Percentiles rank a stretch among this genome's conserved stretches.
phyloP scores from a whole-genome alignment of 2,329 filamentous ascomycete genomes.

The Trichoderma koningii region DNA sequence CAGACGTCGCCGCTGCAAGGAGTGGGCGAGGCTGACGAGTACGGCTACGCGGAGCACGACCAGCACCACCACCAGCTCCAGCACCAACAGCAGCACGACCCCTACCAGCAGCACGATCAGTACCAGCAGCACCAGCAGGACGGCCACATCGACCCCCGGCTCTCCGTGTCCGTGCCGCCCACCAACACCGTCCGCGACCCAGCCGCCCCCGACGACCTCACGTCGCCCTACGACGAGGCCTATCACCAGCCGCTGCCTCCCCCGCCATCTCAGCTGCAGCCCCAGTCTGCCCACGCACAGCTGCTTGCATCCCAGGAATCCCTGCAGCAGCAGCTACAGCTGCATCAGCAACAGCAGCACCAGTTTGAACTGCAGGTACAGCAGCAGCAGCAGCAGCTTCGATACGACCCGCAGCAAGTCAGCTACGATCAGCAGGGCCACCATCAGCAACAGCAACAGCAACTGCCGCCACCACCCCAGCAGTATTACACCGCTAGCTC shows the following conservation, averaged over 20 bases:
- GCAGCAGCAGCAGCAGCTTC: conserved; percentile 33
- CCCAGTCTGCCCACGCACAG: conserved; percentile 29
- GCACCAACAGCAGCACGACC: background rate
- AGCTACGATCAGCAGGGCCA: conserved; percentile 43
- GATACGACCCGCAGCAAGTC: conserved; percentile 39
- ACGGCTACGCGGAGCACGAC: conserved; percentile 40
- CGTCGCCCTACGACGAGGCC: conserved; percentile 51
- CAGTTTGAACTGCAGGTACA: conserved; percentile 36
- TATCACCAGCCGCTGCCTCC: conserved; percentile 38
- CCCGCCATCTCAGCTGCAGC: conserved; percentile 33
- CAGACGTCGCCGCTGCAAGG: conserved; percentile 48
- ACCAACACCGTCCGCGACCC: conserved; percentile 52
- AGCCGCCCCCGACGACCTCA: conserved; percentile 44
- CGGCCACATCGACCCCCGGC: background rate
- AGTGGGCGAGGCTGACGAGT: conserved; percentile 45
- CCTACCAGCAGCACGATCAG: conserved; percentile 33
- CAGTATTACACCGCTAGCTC: conserved; percentile 30
- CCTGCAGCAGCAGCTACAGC: conserved; percentile 38
- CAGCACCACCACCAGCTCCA: conserved; percentile 31
- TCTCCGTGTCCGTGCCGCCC: conserved; percentile 30
- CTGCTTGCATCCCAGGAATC: conserved; percentile 27
- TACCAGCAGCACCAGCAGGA: conserved; percentile 34
- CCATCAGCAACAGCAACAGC: conserved; percentile 30
- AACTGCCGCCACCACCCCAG: conserved; percentile 30
- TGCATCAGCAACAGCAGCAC: conserved; percentile 27